Base-by-base conservation (phyloP, 2,329 filamentous ascomycete genomes). In the Epichloe festucae region DNA sequence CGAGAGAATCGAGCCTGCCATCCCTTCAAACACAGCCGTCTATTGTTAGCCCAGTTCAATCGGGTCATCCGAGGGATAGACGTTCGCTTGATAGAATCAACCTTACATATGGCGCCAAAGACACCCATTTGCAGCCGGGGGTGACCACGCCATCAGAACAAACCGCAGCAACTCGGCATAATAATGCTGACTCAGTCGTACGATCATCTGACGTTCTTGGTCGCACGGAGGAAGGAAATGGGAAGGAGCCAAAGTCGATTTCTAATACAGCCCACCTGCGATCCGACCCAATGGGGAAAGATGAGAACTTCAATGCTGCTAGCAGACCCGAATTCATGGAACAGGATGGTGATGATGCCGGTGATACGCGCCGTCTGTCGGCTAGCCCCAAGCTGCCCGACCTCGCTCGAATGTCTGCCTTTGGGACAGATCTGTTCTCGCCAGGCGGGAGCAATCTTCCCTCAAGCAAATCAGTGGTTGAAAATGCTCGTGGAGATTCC, bases 121-220 rank as follows among this genome's bases (percentile, higher is more conserved):
- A 4, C 11, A 35, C 7, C 42, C 38, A 21, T 11, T 23, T 12
- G 23, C 41, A 44, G 23, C 21, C 38, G 19, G 7, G 3, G 5
- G n/a, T 8, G 35, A 10, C 17, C 14, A 2, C n/a, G 15, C 17
- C 7, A 23, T 12, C 42, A 8, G 17, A 12, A 21, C 35, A 49
- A 17, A 15, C n/a, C 14, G 8, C 17, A 40, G 17, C n/a, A 34
- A 8, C 12, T n/a, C 15, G 17, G 38, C 38, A 34, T 17, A 8
- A 36, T 12, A 8, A 27, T 31, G 4, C 17, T 27, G 23, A 42
- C 10, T 11, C 14, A 17, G 15, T 27, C 17, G 12, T 36, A 15
- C 19, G 23, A 39, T 86, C 88, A 2, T 78, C 84, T 12, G 87
- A 94, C 57, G 84, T 90, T 42, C 90, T 91, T 64, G 84, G 78